Base-by-base conservation (phyloP, 805 yeast species). In the Saccharomycopsis olivae region DNA sequence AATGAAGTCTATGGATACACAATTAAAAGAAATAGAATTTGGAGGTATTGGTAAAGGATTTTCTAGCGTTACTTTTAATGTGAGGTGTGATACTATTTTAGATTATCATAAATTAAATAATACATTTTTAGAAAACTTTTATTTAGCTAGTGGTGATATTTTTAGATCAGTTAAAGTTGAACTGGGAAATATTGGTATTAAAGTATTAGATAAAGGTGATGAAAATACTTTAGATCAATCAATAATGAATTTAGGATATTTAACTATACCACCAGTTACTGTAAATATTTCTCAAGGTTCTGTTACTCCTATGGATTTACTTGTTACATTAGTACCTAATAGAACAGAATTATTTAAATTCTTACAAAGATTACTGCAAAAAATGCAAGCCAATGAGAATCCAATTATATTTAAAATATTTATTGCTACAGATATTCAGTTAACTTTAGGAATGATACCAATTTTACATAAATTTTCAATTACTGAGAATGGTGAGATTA, bases 41-140 rank as follows among this genome's bases (percentile, higher is more conserved):
- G 38, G 30, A n/a, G 49, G 49, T 3, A 21, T 36, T 16, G 38
- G 41, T 3, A 18, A 20, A 31, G 37, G 35, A 6, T 40, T 38
- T 15, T 13, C 16, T n/a, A 21, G 29, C 8, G 24, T 46, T 3
- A 28, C 39, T 17, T n/a, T 43, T n/a, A 18, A 29, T 8, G 16
- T 33, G 5, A 25, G 33, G n/a, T 13, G 17, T 4, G 33, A 28
- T 16, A 39, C 38, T 6, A 24, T 19, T 9, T 36, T 46, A 13
- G 41, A 46, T 29, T 46, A 46, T 31, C 4, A 15, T 5, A 5
- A n/a, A 18, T 27, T 46, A 24, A 37, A 46, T 20, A 46, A 38
- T 24, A 23, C 37, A 2, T 46, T 43, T 25, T 40, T 42, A 31
- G 11, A 8, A 13, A 28, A 17, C 4, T 8, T 33, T 5, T 33